Base-by-base conservation (phyloP, 139 green algal species). In the Asterochloris sp. region DNA sequence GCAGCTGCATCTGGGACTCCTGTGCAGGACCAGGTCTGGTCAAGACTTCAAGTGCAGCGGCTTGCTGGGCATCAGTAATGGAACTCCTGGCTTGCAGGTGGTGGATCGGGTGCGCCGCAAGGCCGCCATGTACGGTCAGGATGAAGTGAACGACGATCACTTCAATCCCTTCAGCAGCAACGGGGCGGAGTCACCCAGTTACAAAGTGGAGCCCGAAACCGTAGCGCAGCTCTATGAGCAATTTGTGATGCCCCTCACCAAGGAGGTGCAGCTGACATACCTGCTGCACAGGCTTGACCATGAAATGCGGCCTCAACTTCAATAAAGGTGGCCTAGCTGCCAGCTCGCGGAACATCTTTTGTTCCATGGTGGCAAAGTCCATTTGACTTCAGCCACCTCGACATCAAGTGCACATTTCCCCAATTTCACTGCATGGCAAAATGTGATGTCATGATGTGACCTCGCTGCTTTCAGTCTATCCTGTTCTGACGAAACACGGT, bases 191-290 rank as follows among this genome's bases (percentile, higher is more conserved):
- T 15, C 63, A 26, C 78, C 71, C 13, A 67, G 26, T 6, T 88
- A 87, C 88, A 97, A 95, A 84, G 87, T 98, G 64, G 69, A 84
- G 17, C 94, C 93, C 0, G 90, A 95, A 28, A 85, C 90, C 60
- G 92, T 99, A 66, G 96, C 91, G 0, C 60, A 90, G 23, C 83
- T 99, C 78, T 99, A 99, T 82, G 86, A 93, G 64, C 74, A 96
- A 13, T 96, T 92, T 88, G 91, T 99, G 12, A 99, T 99, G 95
- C 97, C 96, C 12, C 90, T 99, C 21, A 99, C 94, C 24, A 99
- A 99, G 87, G 91, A 98, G 60, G 97, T 99, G 23, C 91, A 98
- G 83, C 92, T 99, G 54, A 69, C 91, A 60, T 98, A 98, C 88
- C 88, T 98, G 75, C 79, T 98, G 78, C 76, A 79, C 28, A 82